Percentiles rank a stretch among this genome's conserved stretches.
Conservation (phyloP, 2,329 filamentous ascomycete species). For the Colletotrichum zoysiae region DNA sequence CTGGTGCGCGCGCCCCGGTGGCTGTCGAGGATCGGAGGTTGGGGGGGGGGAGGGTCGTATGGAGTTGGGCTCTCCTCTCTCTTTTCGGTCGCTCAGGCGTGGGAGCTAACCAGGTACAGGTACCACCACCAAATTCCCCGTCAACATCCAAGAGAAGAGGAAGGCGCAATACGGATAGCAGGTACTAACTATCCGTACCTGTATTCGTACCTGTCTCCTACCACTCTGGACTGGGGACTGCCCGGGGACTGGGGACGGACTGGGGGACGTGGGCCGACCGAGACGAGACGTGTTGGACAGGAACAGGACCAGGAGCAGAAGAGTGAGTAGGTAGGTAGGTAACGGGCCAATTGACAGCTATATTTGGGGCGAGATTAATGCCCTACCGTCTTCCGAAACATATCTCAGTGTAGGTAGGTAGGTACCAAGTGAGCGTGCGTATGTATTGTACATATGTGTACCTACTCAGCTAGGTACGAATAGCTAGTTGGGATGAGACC, state of each 20-base stretch:
- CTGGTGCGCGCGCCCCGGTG: conserved; percentile 13
- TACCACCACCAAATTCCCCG: no score
- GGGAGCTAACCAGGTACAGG: not conserved
- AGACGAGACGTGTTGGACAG: no score
- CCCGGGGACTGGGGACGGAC: no score
- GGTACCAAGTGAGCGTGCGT: not conserved
- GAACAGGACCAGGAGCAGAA: no score
- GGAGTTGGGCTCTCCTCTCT: conserved; percentile 31
- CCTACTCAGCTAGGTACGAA: no score
- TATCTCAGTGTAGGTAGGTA: not conserved
- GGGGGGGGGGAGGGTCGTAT: conserved; percentile 34
- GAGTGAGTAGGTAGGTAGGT: no score
- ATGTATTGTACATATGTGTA: no score
- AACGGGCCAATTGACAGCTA: conserved; percentile 33
- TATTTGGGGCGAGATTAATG: conserved; percentile 37
- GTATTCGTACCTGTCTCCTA: no score
- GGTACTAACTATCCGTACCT: no score
- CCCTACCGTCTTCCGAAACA: conserved; percentile 37
- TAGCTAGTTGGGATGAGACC: no score
- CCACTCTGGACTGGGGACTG: conserved; percentile 3
- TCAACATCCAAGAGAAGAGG: no score
- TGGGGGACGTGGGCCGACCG: conserved; percentile 2
- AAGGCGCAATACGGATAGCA: no score
- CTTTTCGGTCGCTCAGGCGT: conserved; percentile 17
- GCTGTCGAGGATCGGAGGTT: conserved; percentile 40